Base-by-base conservation (phyloP, 2,329 filamentous ascomycete species). In the Tolypocladium ophioglossoides region DNA sequence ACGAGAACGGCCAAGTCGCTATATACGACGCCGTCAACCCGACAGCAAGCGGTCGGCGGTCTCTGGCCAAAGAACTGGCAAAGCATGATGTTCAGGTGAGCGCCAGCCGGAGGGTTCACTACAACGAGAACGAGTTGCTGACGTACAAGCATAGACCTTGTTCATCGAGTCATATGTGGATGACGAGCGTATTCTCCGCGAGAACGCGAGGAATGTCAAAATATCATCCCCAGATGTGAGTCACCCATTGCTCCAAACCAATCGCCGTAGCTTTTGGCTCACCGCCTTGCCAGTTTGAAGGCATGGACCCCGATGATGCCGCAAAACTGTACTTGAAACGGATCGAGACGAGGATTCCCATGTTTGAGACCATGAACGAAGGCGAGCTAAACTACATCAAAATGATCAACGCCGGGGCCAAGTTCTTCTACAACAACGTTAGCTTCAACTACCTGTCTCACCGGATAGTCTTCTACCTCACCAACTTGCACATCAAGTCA, bases 21-120 rank as follows among this genome's bases (percentile, higher is more conserved):
- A 97, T 99, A 56, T 99, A 97, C 68, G 94, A 99, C 71, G 94
- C 95, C 32, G 95, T 99, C 20, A 99, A 99, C 64, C 91, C 92
- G 5, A 85, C 94, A 22, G 85, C 89, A 22, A 84, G 81, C 55
- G 91, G 91, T 18, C 84, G 94, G 49, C 83, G 86, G 54, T 87
- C 90, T 12, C 76, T 99, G 20, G 91, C 91, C 6, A 96, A 95
- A 71, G 94, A 99, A 66, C 96, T 99, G 68, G 86, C 89, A n/a
- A 97, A 96, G 73, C 90, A 96, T 67, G 89, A 96, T 65, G 91
- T 99, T 55, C 87, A 92, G 77, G 87, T 89, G 71, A 61, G 70
- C 20, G 14, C n/a, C 20, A 27, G 27, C 22, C 27, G 2, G 47
- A 16, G 11, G 5, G 4, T 14, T 37, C 47, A 7, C 14, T 7